These are phyloP conservation scores for Thymus mandschuricus DNA, from an alignment of 257 asterid species.

Conservation along the genomic window DNA sequence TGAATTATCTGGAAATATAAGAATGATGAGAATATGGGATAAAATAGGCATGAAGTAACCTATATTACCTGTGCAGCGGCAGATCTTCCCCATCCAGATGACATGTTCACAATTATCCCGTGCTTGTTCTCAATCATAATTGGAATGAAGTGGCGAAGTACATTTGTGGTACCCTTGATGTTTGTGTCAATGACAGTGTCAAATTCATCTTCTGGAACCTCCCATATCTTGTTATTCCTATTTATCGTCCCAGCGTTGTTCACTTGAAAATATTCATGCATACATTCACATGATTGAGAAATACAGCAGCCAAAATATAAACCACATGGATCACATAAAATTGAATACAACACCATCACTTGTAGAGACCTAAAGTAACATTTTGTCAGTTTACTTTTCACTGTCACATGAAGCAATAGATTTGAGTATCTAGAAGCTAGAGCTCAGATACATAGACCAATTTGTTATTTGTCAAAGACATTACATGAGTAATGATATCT, in stretches of 20 bases:
- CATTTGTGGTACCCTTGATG: conserved; percentile 78
- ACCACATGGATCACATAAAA: neutral
- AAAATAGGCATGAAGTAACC: conserved; percentile 6
- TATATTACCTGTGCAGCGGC: conserved; percentile 92
- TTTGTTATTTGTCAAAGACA: neutral
- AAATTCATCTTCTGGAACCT: conserved; percentile 84
- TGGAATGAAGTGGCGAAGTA: conserved; percentile 89
- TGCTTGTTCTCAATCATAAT: conserved; percentile 81
- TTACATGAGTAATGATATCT: neutral
- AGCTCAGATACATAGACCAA: conserved; percentile 14
- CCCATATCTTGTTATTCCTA: conserved; percentile 87
- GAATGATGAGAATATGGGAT: neutral
- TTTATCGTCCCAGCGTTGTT: conserved; percentile 97
- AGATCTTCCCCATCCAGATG: conserved; percentile 99
- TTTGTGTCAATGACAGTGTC: conserved; percentile 89
- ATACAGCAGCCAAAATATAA: neutral
- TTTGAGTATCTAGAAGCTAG: neutral
- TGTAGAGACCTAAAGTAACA: conserved; percentile 5
- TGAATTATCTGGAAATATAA: neutral
- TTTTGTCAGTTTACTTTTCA: neutral
- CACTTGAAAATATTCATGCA: conserved; percentile 48
- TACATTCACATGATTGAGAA: conserved; percentile 19
- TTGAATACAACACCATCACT: conserved; percentile 15
- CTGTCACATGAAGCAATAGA: conserved; percentile 4
- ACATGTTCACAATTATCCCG: conserved; percentile 86